These are phyloP conservation scores for Cercospora nicotianae DNA, from an alignment of 2,329 filamentous ascomycete species.

Conservation along the genomic window DNA sequence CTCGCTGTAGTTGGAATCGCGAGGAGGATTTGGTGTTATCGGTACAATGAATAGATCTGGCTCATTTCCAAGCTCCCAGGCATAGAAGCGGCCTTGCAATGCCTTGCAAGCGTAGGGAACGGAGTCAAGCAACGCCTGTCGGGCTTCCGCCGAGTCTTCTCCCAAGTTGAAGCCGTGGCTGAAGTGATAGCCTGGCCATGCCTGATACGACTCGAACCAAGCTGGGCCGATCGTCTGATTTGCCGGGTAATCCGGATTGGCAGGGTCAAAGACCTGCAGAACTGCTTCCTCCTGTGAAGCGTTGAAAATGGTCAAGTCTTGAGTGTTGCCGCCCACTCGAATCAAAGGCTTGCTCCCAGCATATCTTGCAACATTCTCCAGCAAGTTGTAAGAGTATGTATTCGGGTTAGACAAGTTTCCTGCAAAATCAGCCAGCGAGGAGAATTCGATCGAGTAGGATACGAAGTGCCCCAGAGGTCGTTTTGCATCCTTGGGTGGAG, in stretches of 20 bases:
- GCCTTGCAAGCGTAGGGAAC: slow-evolving; percentile 60
- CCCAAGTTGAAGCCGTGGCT: slow-evolving; percentile 63
- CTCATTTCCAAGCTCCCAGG: slow-evolving; percentile 66
- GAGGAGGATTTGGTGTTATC: slow-evolving; percentile 53
- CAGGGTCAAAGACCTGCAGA: slow-evolving; percentile 54
- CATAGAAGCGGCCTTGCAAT: slow-evolving; percentile 53
- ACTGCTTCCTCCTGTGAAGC: slow-evolving; percentile 52
- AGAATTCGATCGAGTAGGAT: slow-evolving; percentile 55
- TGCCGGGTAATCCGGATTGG: slow-evolving; percentile 59
- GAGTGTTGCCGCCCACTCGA: slow-evolving; percentile 65
- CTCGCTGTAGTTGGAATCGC: slow-evolving; percentile 52
- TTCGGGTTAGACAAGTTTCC: slow-evolving; percentile 59
- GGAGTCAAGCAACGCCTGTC: slow-evolving; percentile 55
- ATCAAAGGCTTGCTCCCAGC: slow-evolving; percentile 60
- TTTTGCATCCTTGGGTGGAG: slow-evolving; percentile 49
- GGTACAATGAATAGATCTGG: slow-evolving; percentile 59
- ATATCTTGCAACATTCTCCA: slow-evolving; percentile 57
- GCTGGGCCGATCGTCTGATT: slow-evolving; percentile 60
- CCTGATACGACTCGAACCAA: slow-evolving; percentile 63
- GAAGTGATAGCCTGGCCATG: slow-evolving; percentile 57
- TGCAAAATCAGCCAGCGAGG: slow-evolving; percentile 55
- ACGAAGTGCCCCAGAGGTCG: slow-evolving; percentile 49
- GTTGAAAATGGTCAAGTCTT: slow-evolving; percentile 64
- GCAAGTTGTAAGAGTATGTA: slow-evolving; percentile 59
- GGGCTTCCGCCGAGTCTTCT: slow-evolving; percentile 54